Evolutionary conservation across 495 filamentous ascomycete genomes (phyloP), one percentile per base, ranked within the genome.

Genomic region (Trichocladium uniseriatum): DNA sequence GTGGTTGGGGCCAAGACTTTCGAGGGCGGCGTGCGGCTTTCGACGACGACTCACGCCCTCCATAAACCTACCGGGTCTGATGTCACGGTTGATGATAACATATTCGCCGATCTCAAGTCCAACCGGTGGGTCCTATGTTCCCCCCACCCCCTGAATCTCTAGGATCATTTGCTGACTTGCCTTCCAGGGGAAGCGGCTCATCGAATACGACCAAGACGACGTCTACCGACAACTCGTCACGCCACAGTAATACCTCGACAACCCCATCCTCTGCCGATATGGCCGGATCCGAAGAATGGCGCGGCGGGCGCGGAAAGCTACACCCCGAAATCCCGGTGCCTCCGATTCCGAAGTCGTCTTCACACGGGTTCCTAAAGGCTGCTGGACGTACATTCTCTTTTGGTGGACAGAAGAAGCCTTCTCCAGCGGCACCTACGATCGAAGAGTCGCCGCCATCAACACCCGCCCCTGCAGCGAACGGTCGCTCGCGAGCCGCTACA

Each of bases 361-460:
- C 63, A 1, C 40, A 19, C 48, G 73, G 52, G 13, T 79, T 83
- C 14, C 62, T 88, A 18, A 80, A 79, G 51, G 73, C 81, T 22
- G 84, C 83, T 40, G 81, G 83, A 19, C 75, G 86, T 38, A 83
- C 86, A 0, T 84, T 89, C 51, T 90, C 86, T 0, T 88, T 87
- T 58, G 84, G 79, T 21, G 68, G 62, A n/a, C 71, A 72, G 41
- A 79, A 77, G 48, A 74, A 67, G 35, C 54, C 66, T 15, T 32
- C 69, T 3, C 68, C 73, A 5, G 67, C 73, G 6, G 71, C 72
- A 43, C 65, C 69, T 8, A 57, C 66, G n/a, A 57, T 68, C 11
- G 62, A 68, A 32, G 72, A 71, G 42, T 56, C 63, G 1, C 54
- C 58, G 35, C 64, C 72, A 10, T 57, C 71, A 21, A 59, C 63